Base-by-base conservation (phyloP, 1,284 basidiomycete species). In the Schizopora paradoxa region DNA sequence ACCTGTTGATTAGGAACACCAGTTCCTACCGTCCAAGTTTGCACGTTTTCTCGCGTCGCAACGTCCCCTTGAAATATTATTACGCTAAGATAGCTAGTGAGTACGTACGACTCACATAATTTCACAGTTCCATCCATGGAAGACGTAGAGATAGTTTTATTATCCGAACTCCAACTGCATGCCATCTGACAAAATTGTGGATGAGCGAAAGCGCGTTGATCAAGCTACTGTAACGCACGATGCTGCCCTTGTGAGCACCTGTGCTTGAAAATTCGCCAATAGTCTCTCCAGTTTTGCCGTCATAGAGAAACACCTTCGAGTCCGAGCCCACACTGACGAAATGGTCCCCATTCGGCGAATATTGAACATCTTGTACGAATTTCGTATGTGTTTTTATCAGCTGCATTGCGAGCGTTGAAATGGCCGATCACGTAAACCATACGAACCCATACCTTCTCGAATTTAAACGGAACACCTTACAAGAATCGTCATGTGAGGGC, bases 271-370 rank as follows among this genome's bases (percentile, higher is more conserved):
- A 61, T 56, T 90, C 85, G 16, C 70, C 75, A 41, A 87, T 56
- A 6, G 81, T 81, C 28, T 96, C 91, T 1, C 93, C 94, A 2
- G 79, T 84, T 65, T 88, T 84, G 23, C 95, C 96, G 54, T 97
- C 91, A 62, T 96, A 98, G 16, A 99, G 57, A 67, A 96, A 89
- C 16, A 86, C 69, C 67, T 93, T 95, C 39, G 76, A 80, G 66
- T 99, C 96, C 3, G 91, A 90, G 22, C 92, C 95, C 11, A 91
- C 92, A 37, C 91, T 93, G 11, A 82, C 87, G 61, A 98, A 97
- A 19, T 82, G 69, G 38, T 85, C 78, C 3, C 92, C 93, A 26
- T 82, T 82, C 0, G 85, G 82, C 0, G 91, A 76, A 61, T 84
- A 97, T 45, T 81, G 78, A 18, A 98, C 80, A 49, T 97, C 91